Evolutionary conservation across 2,329 filamentous ascomycete species (phyloP).

Genomic region (Arthrobotrys sinensis): DNA sequence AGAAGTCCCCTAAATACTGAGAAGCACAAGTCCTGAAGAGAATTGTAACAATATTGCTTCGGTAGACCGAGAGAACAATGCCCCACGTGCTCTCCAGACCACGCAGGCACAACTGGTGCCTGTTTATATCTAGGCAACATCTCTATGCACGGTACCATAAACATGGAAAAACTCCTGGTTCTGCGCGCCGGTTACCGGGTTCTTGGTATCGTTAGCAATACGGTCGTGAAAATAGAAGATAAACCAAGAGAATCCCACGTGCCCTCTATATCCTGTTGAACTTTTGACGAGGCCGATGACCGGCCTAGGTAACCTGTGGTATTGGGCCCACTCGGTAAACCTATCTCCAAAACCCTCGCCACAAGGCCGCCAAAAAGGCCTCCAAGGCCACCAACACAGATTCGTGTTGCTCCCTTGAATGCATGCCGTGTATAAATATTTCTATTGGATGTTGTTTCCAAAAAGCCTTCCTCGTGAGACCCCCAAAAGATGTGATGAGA

Average conservation of each 20-base stretch:
- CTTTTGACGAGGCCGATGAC: slow-evolving; percentile 28
- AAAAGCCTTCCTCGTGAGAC: background rate
- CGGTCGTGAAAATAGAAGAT: background rate
- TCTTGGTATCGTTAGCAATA: background rate
- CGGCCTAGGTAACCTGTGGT: background rate
- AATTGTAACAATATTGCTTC: no score
- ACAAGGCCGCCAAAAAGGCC: slow-evolving; percentile 6
- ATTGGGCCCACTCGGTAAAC: slow-evolving; percentile 1
- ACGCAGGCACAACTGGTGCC: no score
- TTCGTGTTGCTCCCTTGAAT: background rate
- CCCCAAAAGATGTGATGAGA: background rate
- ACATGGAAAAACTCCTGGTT: no score
- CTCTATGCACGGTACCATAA: no score
- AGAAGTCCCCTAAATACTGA: no score
- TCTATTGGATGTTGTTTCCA: slow-evolving; percentile 21
- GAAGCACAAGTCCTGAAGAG: no score
- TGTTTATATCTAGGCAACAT: no score
- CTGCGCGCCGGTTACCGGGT: background rate
- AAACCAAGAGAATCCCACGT: background rate
- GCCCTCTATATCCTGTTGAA: background rate
- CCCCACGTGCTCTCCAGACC: no score
- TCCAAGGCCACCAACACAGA: slow-evolving; percentile 32
- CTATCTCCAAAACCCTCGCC: slow-evolving; percentile 10
- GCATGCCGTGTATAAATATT: slow-evolving; percentile 27
- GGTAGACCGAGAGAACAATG: no score